Evolutionary conservation across 768 basidiomycete species (phyloP), one percentile per base, ranked within the genome.

Genomic region (Lentinula aciculospora): DNA sequence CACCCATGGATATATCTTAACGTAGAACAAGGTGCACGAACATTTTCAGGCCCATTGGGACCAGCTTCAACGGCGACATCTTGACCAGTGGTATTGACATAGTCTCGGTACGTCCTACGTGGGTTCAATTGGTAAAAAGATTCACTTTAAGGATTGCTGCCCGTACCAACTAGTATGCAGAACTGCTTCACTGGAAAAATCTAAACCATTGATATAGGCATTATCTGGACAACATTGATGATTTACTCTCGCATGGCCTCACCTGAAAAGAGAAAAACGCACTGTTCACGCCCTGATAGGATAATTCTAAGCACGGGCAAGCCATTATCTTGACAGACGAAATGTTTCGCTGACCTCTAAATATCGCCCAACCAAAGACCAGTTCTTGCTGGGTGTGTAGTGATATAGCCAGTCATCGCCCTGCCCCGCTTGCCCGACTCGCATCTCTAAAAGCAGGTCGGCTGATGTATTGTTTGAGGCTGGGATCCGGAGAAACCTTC

Each of bases 31-130:
- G 15, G 15, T 8, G 3, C 3, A 44, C 69, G 8, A 49, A 73
- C 73, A 55, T 74, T 74, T 56, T 73, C 73, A 12, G 72, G 73
- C 6, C 73, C 73, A 50, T 74, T 74, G 0, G 73, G 72, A 0
- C 73, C 73, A 7, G 73, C 72, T 62, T 74, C 60, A 15, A 74
- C 73, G 7, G 73, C 73, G 32, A 73, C 71, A 32, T 72, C 63
- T 53, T 71, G 67, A 12, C 72, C 73, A 3, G 65, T 72, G 57
- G 74, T 72, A 37, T 73, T 71, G n/a, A 73, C 70, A 53, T 66
- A 74, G 64, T 74, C 72, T 1, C 70, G 70, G 39, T 74, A 74
- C 9, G 72, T 73, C 73, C 72, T 74, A 37, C 15, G n/a, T 12
- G 25, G 9, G 15, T 23, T 49, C 17, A 47, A n/a, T 7, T n/a